phyloP scores from a whole-genome alignment of 139 green algal species.

The Haematococcus lacustris region DNA sequence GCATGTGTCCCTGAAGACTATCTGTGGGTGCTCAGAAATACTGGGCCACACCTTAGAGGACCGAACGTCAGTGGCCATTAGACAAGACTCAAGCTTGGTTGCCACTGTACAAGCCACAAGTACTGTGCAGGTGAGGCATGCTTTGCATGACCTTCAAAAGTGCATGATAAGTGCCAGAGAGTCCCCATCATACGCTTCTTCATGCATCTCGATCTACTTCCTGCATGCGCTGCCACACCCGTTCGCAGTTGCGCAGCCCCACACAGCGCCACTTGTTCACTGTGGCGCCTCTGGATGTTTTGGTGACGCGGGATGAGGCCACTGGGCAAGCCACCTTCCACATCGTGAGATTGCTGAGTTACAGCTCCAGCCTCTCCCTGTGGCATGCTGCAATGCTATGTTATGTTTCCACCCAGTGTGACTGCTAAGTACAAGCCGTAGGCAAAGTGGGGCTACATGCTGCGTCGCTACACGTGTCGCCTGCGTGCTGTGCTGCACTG shows the following conservation, averaged over 20 bases:
- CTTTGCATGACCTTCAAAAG: background rate
- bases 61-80: slow-evolving; percentile 5
- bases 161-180: background rate
- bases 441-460: background rate
- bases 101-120: background rate
- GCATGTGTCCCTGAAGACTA: slow-evolving; percentile 3
- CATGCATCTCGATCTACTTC: background rate
- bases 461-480: too few species aligned
- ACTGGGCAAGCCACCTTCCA: slow-evolving; percentile 18
- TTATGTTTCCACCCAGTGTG: background rate
- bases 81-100: slow-evolving; percentile 13
- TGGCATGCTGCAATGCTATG: background rate
- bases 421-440: background rate
- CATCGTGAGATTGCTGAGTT: slow-evolving; percentile 3
- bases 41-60: slow-evolving; percentile 28
- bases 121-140: background rate
- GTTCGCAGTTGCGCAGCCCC: slow-evolving; percentile 4
- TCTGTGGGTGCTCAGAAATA: slow-evolving; percentile 21
- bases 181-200: background rate
- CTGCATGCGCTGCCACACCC: background rate
- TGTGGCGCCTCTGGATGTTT: slow-evolving; percentile 23
- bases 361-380: background rate
- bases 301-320: slow-evolving; percentile 18
- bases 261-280: slow-evolving; percentile 18
- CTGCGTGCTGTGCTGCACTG: too few species aligned